Percentiles rank a stretch among this genome's conserved stretches.
Evolutionary conservation across 805 yeast genomes (phyloP).

Genomic region (Kuraishia borneana): DNA sequence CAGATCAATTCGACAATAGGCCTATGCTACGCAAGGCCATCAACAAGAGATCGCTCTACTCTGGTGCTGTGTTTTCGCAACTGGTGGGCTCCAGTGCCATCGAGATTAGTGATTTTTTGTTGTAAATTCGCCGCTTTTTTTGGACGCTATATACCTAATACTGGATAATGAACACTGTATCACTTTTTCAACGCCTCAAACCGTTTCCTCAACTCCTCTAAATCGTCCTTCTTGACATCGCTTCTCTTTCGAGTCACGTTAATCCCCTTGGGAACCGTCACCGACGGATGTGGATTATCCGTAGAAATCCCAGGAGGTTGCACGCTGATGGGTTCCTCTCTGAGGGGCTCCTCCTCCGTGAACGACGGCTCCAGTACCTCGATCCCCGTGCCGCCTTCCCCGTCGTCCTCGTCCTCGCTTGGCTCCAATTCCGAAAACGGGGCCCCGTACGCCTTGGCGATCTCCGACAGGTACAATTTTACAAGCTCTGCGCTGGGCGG

Average conservation of each 20-base stretch:
- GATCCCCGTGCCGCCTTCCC: conserved; percentile 10
- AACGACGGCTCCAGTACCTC: conserved; percentile 13
- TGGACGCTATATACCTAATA: neutral
- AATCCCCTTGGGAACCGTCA: conserved; percentile 29
- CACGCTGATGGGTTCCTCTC: conserved; percentile 26
- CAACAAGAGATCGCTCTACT: conserved; percentile 18
- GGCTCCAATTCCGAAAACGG: conserved; percentile 39
- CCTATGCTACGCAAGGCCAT: conserved; percentile 12
- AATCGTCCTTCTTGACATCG: conserved; percentile 26
- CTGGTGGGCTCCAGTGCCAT: conserved; percentile 17
- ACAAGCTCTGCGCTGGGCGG: conserved; percentile 63
- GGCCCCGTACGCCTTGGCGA: conserved; percentile 69
- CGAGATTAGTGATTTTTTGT: conserved; percentile 12
- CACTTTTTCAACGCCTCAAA: conserved; percentile 69
- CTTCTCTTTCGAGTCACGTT: conserved; percentile 18
- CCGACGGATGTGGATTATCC: conserved; percentile 25
- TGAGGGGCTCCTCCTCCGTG: conserved; percentile 10
- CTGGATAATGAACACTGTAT: neutral
- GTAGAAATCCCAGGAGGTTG: conserved; percentile 29
- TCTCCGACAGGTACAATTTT: conserved; percentile 60
- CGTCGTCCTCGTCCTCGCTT: conserved; percentile 15
- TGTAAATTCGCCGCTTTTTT: conserved; percentile 5
- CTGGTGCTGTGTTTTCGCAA: conserved; percentile 17
- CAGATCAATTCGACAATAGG: conserved; percentile 3
- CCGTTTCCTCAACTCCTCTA: conserved; percentile 57